These are phyloP conservation scores for Phaffia tasmanica DNA, from an alignment of 768 basidiomycete genomes.

Conservation along the genomic window DNA sequence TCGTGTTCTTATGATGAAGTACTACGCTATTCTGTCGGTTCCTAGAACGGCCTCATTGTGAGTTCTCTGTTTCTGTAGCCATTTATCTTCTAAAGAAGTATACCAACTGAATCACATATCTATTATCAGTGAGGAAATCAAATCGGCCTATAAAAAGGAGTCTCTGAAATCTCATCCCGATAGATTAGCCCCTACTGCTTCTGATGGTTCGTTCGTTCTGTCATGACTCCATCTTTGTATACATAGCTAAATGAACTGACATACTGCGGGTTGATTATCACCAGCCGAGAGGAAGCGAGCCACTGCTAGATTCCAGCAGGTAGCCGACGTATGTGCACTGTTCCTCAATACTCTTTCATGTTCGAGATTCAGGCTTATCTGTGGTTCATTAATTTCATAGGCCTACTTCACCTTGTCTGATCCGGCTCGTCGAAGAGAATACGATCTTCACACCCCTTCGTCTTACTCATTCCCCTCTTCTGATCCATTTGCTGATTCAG, in stretches of 20 bases:
- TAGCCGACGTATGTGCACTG: constrained; percentile 54
- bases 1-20: background rate
- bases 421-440: constrained; percentile 42
- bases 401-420: constrained; percentile 86
- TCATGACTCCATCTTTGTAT: background rate
- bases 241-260: background rate
- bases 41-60: constrained; percentile 21
- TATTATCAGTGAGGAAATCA: constrained; percentile 21
- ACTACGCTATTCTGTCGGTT: constrained; percentile 20
- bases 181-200: constrained; percentile 57
- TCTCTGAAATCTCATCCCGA: constrained; percentile 73
- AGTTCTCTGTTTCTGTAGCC: background rate
- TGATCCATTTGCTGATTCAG: constrained; percentile 24
- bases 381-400: background rate
- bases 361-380: background rate
- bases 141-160: constrained; percentile 22
- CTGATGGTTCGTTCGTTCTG: constrained; percentile 44
- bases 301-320: constrained; percentile 45
- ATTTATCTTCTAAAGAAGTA: background rate
- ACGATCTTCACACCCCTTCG: constrained; percentile 36
- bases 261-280: background rate
- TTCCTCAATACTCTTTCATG: background rate
- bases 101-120: background rate
- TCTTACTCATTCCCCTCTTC: constrained; percentile 41
- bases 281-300: constrained; percentile 15